Evolutionary conservation across 2,329 filamentous ascomycete genomes (phyloP).

Genomic region (Cordyceps farinosa): DNA sequence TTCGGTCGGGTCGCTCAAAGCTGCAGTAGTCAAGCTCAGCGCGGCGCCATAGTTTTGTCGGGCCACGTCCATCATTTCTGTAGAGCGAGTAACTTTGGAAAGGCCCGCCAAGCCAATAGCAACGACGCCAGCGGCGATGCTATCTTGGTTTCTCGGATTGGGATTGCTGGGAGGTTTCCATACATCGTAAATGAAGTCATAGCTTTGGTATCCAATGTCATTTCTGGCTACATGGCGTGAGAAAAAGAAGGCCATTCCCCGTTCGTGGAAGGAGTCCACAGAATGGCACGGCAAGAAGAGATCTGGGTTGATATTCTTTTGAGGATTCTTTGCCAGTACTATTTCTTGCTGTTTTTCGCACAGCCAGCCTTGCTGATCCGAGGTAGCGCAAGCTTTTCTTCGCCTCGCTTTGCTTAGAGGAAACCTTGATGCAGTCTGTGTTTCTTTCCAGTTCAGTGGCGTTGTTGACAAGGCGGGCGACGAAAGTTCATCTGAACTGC

Average conservation of each 20-base stretch:
- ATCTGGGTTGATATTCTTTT: not conserved
- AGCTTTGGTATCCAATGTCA: conserved; percentile 46
- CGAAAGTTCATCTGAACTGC: conserved; percentile 1
- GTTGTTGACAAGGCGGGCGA: not conserved
- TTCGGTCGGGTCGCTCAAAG: conserved; percentile 43
- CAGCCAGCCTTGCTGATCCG: not conserved
- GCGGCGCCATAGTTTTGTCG: conserved; percentile 50
- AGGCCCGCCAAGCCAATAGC: conserved; percentile 53
- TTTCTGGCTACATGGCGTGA: conserved; percentile 48
- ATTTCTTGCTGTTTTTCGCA: not conserved
- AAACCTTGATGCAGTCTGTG: not conserved
- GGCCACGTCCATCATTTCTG: conserved; percentile 44
- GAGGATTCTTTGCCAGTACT: not conserved
- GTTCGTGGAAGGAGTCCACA: conserved; percentile 36
- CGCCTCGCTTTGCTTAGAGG: not conserved
- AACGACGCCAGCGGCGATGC: conserved; percentile 49
- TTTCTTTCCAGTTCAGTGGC: not conserved
- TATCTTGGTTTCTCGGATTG: conserved; percentile 37
- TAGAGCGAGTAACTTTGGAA: conserved; percentile 42
- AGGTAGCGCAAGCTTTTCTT: not conserved
- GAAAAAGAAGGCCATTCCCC: conserved; percentile 48
- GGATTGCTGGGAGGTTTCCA: conserved; percentile 43
- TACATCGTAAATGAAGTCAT: conserved; percentile 51
- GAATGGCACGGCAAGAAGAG: conserved; percentile 11
- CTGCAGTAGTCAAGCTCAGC: conserved; percentile 47